Conservation (phyloP, 2,329 filamentous ascomycete genomes). For the Penicillium sp. region DNA sequence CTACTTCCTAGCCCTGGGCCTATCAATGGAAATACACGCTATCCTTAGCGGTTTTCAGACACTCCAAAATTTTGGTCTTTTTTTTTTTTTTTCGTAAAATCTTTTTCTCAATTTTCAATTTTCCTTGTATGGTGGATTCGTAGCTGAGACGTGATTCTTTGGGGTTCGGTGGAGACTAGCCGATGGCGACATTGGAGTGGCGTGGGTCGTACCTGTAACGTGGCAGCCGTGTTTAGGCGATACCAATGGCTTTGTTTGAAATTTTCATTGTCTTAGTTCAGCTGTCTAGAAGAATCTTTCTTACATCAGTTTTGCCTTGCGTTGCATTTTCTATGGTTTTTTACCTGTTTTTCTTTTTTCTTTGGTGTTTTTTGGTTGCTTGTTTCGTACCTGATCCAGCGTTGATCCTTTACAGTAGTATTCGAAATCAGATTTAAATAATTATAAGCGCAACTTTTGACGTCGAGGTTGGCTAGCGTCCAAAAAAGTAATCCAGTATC, state of each 20-base stretch:
- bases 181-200: background rate
- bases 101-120: background rate
- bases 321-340: background rate
- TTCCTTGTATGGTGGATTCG: background rate
- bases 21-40: slow-evolving; percentile 9
- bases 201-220: background rate
- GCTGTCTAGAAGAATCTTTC: background rate
- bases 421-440: too few relatives aligned
- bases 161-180: background rate
- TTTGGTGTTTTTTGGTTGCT: background rate
- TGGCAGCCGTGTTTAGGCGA: background rate
- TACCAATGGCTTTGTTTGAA: background rate
- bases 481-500: too few relatives aligned
- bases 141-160: background rate
- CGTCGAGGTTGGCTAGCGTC: too few relatives aligned
- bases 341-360: background rate
- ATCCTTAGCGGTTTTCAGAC: background rate
- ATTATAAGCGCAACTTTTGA: too few relatives aligned
- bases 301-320: background rate
- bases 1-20: slow-evolving; percentile 22
- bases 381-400: background rate
- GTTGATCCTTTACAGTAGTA: background rate
- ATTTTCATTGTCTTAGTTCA: background rate
- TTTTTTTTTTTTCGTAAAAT: background rate
- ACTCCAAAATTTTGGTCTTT: background rate